Conservation (phyloP, 805 yeast genomes). For the Cyberlindnera amylophila region DNA sequence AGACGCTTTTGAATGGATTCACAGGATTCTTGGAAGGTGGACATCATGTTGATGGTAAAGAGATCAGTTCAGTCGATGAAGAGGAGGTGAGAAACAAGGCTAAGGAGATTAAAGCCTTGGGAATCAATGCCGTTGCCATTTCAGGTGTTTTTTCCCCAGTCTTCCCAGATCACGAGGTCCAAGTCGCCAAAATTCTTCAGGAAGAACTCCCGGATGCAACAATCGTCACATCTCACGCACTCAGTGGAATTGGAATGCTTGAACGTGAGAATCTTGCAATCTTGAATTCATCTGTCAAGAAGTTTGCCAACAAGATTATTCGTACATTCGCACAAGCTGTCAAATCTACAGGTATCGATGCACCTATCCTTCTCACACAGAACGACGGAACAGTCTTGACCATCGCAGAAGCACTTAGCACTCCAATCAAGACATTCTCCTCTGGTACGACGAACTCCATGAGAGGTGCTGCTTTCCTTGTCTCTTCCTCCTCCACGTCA, state of each 20-base stretch:
- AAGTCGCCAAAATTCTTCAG: slow-evolving; percentile 32
- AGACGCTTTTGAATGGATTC: slow-evolving; percentile 34
- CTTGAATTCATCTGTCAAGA: slow-evolving; percentile 41
- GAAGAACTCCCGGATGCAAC: slow-evolving; percentile 33
- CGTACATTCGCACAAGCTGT: slow-evolving; percentile 37
- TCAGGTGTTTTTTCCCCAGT: slow-evolving; percentile 40
- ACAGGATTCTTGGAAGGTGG: slow-evolving; percentile 39
- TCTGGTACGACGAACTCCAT: slow-evolving; percentile 49
- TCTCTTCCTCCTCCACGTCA: slow-evolving; percentile 12
- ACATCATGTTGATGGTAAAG: slow-evolving; percentile 39
- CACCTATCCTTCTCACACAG: slow-evolving; percentile 42
- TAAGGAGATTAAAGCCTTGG: slow-evolving; percentile 29
- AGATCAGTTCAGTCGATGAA: slow-evolving; percentile 32
- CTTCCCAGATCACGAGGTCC: slow-evolving; percentile 35
- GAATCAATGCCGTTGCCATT: slow-evolving; percentile 37
- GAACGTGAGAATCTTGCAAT: slow-evolving; percentile 47
- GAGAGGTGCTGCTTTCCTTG: slow-evolving; percentile 45
- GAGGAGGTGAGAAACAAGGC: slow-evolving; percentile 30
- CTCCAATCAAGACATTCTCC: slow-evolving; percentile 45
- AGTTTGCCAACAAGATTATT: slow-evolving; percentile 40
- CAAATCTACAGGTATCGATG: slow-evolving; percentile 32
- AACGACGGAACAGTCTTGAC: slow-evolving; percentile 49
- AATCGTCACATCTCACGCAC: slow-evolving; percentile 37
- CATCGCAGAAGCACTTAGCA: slow-evolving; percentile 35
- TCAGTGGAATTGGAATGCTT: slow-evolving; percentile 42